Base-by-base conservation (phyloP, 2,329 filamentous ascomycete genomes). In the Grosmannia huntii region DNA sequence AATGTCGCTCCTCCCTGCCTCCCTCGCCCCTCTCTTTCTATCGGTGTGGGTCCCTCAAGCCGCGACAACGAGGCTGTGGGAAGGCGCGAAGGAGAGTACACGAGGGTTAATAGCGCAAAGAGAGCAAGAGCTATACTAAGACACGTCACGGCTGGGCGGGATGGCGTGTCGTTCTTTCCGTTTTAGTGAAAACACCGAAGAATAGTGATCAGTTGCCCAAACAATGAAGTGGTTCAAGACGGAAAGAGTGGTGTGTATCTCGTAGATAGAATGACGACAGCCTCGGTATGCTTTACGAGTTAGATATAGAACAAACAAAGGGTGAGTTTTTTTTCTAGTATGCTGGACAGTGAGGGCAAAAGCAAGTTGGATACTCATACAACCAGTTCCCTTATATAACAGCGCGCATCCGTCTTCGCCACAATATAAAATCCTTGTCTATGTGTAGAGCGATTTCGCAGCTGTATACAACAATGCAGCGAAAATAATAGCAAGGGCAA, bases 111-210 rank as follows among this genome's bases (percentile, higher is more conserved):
- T 14, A 16, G 21, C 38, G 16, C 25, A 12, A 36, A 28, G 28
- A 23, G 49, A 7, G 28, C 4, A 44, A 31, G 23, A 6, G 25
- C 5, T 31, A 21, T 36, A 33, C 10, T 1, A 2, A 28, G 16
- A 49, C 55, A 58, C 59, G 61, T 62, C 55, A 59, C 60, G 56
- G 41, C 53, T 41, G 38, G 28, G 57, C 57, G 54, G 56, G 49
- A 62, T 62, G 60, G 60, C 60, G 60, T 59, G 57, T 57, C 36
- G 28, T 9, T 27, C 16, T 36, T 53, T 36, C 23, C 14, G 48
- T 28, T 28, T 3, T 19, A 50, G 14, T 28, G 48, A 50, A 12
- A 25, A 25, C 5, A n/a, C 48, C 16, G 14, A 25, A n/a, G 48
- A 14, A 50, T 50, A 50, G 48, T 50, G 25, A 50, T 7, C 48